Evolutionary conservation across 2,329 filamentous ascomycete genomes (phyloP), one percentile per base, ranked within the genome.

Genomic region (Biscogniauxia sp.): DNA sequence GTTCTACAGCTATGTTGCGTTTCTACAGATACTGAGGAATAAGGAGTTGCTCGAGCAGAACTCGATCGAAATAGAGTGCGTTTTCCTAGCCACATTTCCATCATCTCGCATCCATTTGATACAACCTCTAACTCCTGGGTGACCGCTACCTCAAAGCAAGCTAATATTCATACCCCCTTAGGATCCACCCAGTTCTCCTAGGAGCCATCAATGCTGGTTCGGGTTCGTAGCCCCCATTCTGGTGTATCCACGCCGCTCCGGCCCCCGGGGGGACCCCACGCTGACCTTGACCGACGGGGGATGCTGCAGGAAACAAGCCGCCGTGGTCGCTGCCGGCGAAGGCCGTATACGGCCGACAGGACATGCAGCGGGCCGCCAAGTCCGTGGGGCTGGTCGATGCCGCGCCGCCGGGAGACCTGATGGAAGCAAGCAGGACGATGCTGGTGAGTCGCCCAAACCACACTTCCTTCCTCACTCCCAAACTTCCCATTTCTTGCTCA

Each of bases 321-420:
- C 91, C 91, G 0, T 93, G 89, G 88, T 80, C 80, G 0, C 78
- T 91, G 28, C 84, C 87, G 1, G 86, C 85, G 51, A 93, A 93
- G 78, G 87, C 83, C 20, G 73, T 70, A 1, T 88, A 92, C 69
- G 78, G 82, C 54, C 28, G 54, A 11, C 69, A 70, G 61, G 82
- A 86, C 69, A 66, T 70, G 32, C 69, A 67, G 20, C 76, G 82
- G 51, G 74, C 79, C 25, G 70, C 76, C 1, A 64, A 65, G 23
- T 74, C 77, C 19, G 75, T 77, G 37, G 77, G 77, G 13, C 71
- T 78, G 5, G 65, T 73, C 28, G 62, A 73, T 55, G 68, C 78
- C 63, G 69, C 73, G 49, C 57, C 75, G 20, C 82, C 81, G 7
- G 65, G 71, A 0, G 73, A 82, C 70, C 75, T 86, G 63, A 72